A percentile compares a stretch with the other conserved stretches of the same genome.
Evolutionary conservation across 495 filamentous ascomycete species (phyloP).

Genomic region (Penicillium paradoxum): DNA sequence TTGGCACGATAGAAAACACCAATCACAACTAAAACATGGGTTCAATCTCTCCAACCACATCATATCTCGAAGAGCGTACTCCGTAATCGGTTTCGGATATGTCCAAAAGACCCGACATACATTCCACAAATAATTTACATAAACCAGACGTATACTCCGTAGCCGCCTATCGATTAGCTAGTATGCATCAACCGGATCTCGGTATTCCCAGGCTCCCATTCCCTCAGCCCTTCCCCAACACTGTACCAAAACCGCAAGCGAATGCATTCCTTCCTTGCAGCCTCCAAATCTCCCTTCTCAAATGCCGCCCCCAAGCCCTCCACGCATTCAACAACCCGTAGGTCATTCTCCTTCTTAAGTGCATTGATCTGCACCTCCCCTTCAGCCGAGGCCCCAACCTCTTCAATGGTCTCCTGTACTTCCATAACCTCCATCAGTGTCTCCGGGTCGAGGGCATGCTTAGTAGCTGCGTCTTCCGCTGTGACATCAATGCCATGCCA

Average conservation of each 20-base stretch:
- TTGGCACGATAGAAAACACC: neutral
- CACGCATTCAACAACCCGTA: conserved; percentile 57
- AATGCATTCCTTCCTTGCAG: conserved; percentile 65
- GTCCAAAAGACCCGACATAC: neutral
- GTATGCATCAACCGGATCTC: conserved; percentile 59
- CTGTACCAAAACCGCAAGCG: conserved; percentile 88
- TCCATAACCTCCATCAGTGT: conserved; percentile 87
- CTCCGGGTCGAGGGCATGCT: conserved; percentile 60
- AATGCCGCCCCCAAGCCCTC: conserved; percentile 58
- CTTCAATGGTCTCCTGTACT: conserved; percentile 78
- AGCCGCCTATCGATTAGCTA: neutral
- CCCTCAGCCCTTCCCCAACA: conserved; percentile 71
- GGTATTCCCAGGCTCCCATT: conserved; percentile 75
- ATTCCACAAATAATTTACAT: neutral
- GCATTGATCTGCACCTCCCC: conserved; percentile 58
- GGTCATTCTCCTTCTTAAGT: conserved; percentile 62
- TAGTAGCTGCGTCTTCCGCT: conserved; percentile 62
- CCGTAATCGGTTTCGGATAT: neutral
- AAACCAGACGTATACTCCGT: neutral
- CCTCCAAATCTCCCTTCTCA: conserved; percentile 56
- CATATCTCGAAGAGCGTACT: neutral
- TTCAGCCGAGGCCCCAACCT: conserved; percentile 44
- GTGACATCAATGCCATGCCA: conserved; percentile 67
- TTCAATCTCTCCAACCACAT: neutral
- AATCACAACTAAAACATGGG: neutral